Base-by-base conservation (phyloP, 2,329 filamentous ascomycete genomes). In the Epichloe hybrida region DNA sequence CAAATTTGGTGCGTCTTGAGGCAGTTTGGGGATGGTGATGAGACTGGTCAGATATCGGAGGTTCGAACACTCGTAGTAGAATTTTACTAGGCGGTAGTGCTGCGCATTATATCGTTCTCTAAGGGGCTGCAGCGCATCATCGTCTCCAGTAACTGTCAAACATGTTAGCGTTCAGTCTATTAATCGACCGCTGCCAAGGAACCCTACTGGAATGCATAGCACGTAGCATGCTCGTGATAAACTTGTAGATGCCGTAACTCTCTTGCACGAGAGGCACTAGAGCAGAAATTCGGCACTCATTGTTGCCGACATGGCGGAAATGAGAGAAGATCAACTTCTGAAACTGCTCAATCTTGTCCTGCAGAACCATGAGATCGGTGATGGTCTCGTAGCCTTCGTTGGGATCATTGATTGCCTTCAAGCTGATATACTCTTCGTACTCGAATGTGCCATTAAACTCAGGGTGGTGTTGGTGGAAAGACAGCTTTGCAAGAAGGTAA, bases 371-470 rank as follows among this genome's bases (percentile, higher is more conserved):
- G 50, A 98, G 78, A 68, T 98, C 93, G 58, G 84, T 87, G 60
- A 98, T 97, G 23, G 91, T 96, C 74, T 98, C 93, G 65, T 84
- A 91, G 64, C 93, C 93, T 72, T 98, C 93, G 63, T 98, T 97
- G 4, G 93, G 93, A 67, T 98, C 93, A 67, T 97, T 96, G 72
- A 95, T 97, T 31, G 89, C 88, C 73, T 95, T 97, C 65, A 98
- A 75, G 64, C 89, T 95, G 66, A 97, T 90, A 67, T 98, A 98
- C 66, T 98, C 93, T 72, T 97, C 91, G 64, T 98, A 98, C 66
- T 98, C 93, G 63, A 98, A 98, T 1, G 91, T 89, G 53, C 91
- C 93, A 69, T 98, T 98, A 74, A 98, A 98, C 67, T 97, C 91
- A 17, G 89, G 88, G 65, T 98, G 93, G 58, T 95, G 87, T 55